Base-by-base conservation (phyloP, 2,329 filamentous ascomycete species). In the Ustilaginoidea virens region DNA sequence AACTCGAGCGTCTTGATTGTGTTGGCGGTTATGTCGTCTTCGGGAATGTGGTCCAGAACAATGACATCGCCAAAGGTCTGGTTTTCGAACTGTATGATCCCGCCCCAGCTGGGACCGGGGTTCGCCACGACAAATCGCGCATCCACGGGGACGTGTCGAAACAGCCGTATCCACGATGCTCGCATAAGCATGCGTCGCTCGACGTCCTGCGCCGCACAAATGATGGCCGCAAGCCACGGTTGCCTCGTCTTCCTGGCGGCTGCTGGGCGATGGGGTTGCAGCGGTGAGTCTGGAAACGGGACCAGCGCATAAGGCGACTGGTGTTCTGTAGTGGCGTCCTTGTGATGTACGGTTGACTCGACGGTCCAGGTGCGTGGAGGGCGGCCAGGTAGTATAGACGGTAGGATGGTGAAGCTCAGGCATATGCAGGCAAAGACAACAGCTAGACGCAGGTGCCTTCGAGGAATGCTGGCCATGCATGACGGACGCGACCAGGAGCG, bases 1-100 rank as follows among this genome's bases (percentile, higher is more conserved):
- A 52, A 40, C 35, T 51, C 48, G 10, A 51, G 37, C 4, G 46
- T 47, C 38, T 52, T 51, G 33, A 51, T 36, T 7, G 46, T 49
- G 31, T 51, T 51, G 22, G 48, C 46, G 4, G 42, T 47, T 5
- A 48, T 18, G 10, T 46, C 43, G 28, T 47, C 40, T 34, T 51
- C 48, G 9, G 36, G 35, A 3, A 51, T 30, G 25, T 47, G 39
- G n/a, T 50, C 44, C 4, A 51, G 47, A 2, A 52, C 42, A 33
- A 51, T 48, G 21, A 52, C 40, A 30, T 51, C 48, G 10, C 48
- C 48, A 36, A 43, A 48, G 2, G 48, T 51, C 17, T 36, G 37
- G 28, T 51, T 51, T 34, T 52, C 48, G 15, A 33, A 38, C 3
- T 34, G 33, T n/a, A 51, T 34, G 1, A 39, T 33, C 6, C 44